phyloP scores from a whole-genome alignment of 306 rosid genomes.

The Cucurbita argyrosperma region DNA sequence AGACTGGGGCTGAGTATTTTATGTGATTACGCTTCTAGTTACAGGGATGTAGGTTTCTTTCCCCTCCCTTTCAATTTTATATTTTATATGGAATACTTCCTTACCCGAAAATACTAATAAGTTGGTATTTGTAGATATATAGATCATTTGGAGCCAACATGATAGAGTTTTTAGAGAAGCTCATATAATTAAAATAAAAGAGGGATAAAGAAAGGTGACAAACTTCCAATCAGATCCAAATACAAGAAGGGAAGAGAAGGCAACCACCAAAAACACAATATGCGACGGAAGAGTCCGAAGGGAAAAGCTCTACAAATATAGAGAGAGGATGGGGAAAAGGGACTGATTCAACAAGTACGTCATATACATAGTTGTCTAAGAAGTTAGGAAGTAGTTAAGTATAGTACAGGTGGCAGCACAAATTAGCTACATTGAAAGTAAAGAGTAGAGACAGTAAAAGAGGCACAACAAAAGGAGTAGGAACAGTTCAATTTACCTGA shows the following conservation, averaged over 20 bases:
- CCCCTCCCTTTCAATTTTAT: not conserved
- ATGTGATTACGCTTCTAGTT: not conserved
- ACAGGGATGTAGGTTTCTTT: not conserved
- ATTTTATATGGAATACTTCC: not conserved
- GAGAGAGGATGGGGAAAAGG: not conserved
- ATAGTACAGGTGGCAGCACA: not conserved
- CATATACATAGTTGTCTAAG: not conserved
- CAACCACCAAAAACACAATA: not conserved
- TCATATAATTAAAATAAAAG: not conserved
- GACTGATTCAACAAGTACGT: not conserved
- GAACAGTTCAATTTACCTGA: slow-evolving; percentile 23
- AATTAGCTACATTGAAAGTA: not conserved
- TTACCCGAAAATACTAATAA: not conserved
- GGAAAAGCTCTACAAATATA: not conserved
- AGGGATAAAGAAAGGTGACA: not conserved
- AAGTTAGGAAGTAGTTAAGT: not conserved
- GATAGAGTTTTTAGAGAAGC: not conserved
- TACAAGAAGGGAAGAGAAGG: not conserved
- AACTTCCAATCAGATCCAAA: not conserved
- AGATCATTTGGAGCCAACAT: not conserved
- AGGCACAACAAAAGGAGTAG: not conserved
- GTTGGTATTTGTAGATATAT: not conserved
- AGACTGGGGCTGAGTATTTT: too few species aligned
- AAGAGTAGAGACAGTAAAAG: not conserved
- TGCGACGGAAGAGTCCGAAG: not conserved